These are phyloP conservation scores for Meira nashicola DNA, from an alignment of 1,284 basidiomycete species.

Conservation along the genomic window DNA sequence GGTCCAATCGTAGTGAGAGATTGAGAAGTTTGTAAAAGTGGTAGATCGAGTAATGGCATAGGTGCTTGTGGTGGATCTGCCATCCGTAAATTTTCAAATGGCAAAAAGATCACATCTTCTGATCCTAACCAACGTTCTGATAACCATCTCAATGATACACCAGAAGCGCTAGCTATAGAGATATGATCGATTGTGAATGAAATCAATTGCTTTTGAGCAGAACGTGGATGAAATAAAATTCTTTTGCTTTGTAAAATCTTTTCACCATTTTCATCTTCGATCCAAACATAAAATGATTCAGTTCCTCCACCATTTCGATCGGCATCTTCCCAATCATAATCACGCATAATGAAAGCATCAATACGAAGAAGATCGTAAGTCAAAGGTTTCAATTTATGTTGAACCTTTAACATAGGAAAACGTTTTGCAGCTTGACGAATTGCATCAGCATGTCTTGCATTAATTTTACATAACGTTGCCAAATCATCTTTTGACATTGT, in stretches of 20 bases:
- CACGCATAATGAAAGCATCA: conserved; percentile 62
- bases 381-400: conserved; percentile 66
- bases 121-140: conserved; percentile 94
- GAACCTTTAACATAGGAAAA: conserved; percentile 73
- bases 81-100: conserved; percentile 70
- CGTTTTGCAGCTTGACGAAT: conserved; percentile 75
- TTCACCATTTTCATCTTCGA: conserved; percentile 75
- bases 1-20: neutral
- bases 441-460: conserved; percentile 75
- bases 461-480: conserved; percentile 78
- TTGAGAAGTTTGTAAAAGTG: conserved; percentile 61
- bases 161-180: conserved; percentile 52
- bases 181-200: conserved; percentile 72
- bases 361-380: conserved; percentile 79
- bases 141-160: conserved; percentile 65
- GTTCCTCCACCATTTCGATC: conserved; percentile 67
- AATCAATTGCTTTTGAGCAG: conserved; percentile 55
- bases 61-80: conserved; percentile 65
- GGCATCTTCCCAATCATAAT: conserved; percentile 79
- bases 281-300: conserved; percentile 94
- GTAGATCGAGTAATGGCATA: conserved; percentile 71
- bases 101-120: conserved; percentile 67
- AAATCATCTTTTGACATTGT: conserved; percentile 70
- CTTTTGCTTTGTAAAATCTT: conserved; percentile 74
- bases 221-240: conserved; percentile 60